phyloP scores from a whole-genome alignment of 352 stramenopile genomes.

The Globisporangium abappressorium region DNA sequence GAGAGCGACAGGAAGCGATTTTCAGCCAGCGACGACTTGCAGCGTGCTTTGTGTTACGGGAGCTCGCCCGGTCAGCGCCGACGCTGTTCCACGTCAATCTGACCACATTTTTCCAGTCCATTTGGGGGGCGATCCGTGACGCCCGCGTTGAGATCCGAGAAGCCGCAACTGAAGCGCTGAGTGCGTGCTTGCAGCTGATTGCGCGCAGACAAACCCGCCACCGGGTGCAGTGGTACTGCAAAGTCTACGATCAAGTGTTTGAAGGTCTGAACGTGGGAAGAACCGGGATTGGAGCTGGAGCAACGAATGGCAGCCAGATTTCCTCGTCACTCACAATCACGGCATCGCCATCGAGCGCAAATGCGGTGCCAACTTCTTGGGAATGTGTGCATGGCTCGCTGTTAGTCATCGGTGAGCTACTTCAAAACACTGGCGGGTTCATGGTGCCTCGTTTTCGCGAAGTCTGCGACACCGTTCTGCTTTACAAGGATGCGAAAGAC shows the following conservation, averaged over 20 bases:
- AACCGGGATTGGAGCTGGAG: conserved; percentile 16
- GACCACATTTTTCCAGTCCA: conserved; percentile 92
- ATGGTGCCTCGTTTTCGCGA: conserved; percentile 97
- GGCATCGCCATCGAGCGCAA: conserved; percentile 10
- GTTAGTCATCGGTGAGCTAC: conserved; percentile 92
- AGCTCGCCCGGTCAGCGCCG: conserved; percentile 83
- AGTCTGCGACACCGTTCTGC: conserved; percentile 92
- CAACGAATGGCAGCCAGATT: conserved; percentile 24
- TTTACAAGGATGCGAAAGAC: conserved; percentile 90
- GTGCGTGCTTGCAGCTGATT: conserved; percentile 87
- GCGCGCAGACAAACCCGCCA: conserved; percentile 75
- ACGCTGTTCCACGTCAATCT: conserved; percentile 91
- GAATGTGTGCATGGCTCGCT: conserved; percentile 93
- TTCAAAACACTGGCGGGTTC: conserved; percentile 94
- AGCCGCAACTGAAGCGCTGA: conserved; percentile 79
- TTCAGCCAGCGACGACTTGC: conserved; percentile 76
- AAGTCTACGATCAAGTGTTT: conserved; percentile 90
- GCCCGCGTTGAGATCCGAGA: conserved; percentile 74
- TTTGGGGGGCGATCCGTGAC: conserved; percentile 85
- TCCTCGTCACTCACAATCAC: conserved; percentile 11
- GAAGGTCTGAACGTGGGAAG: conserved; percentile 48
- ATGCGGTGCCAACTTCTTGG: conserved; percentile 41
- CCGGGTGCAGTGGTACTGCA: conserved; percentile 91
- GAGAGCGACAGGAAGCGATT: conserved; percentile 58
- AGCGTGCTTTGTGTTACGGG: conserved; percentile 83